These are phyloP conservation scores for Scheffersomyces titani DNA, from an alignment of 1,139 yeast genomes.

Conservation along the genomic window DNA sequence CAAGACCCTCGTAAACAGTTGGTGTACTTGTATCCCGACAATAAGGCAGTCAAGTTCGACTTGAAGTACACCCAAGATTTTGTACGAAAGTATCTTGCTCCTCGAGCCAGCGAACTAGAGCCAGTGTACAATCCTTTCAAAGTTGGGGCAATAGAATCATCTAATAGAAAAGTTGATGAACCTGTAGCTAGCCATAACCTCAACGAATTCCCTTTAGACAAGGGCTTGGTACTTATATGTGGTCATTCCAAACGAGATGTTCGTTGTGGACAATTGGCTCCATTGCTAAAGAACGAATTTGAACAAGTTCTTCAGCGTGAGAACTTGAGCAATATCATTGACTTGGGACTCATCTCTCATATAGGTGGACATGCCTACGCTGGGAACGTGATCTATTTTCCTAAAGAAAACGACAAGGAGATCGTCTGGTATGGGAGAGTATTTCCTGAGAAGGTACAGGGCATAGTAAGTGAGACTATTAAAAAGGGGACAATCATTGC, in stretches of 20 bases:
- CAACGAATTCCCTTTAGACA: slow-evolving; percentile 18
- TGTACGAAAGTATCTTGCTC: slow-evolving; percentile 41
- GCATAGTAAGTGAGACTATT: slow-evolving; percentile 58
- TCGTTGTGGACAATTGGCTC: slow-evolving; percentile 68
- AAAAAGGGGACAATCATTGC: slow-evolving; percentile 47
- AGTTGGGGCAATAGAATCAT: not conserved
- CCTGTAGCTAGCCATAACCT: slow-evolving; percentile 10
- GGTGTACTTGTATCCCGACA: slow-evolving; percentile 60
- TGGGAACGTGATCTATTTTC: slow-evolving; percentile 65
- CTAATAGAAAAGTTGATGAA: not conserved
- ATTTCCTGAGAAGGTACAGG: slow-evolving; percentile 63
- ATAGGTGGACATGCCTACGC: slow-evolving; percentile 82
- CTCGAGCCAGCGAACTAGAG: slow-evolving; percentile 17
- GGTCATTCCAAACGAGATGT: slow-evolving; percentile 66
- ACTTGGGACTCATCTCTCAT: slow-evolving; percentile 65
- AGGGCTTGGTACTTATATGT: slow-evolving; percentile 53
- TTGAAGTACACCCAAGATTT: slow-evolving; percentile 37
- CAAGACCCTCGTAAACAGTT: slow-evolving; percentile 17
- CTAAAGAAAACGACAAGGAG: slow-evolving; percentile 36
- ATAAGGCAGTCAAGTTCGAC: slow-evolving; percentile 36
- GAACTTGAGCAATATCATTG: slow-evolving; percentile 22
- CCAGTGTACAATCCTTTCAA: slow-evolving; percentile 37
- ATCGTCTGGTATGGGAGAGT: slow-evolving; percentile 74
- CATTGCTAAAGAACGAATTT: slow-evolving; percentile 55
- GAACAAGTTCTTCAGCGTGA: slow-evolving; percentile 36